These are phyloP conservation scores for Penicillium aurantiogriseum DNA, from an alignment of 2,329 filamentous ascomycete species.

Conservation along the genomic window DNA sequence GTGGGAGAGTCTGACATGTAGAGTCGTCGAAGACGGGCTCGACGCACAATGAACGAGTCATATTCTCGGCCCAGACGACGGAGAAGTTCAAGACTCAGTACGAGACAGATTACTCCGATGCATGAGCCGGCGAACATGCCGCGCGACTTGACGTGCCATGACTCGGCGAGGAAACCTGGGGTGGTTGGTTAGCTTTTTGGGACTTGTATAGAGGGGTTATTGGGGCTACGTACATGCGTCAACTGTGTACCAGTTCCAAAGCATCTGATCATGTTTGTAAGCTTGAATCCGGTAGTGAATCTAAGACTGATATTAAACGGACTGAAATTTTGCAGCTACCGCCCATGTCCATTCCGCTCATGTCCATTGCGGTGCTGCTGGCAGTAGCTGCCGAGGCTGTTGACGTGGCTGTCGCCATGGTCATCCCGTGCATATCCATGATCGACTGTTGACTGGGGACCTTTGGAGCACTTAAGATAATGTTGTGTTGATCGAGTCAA, in stretches of 20 bases:
- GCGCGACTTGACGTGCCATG: constrained; percentile 68
- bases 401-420: neutral
- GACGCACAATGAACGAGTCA: constrained; percentile 64
- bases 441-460: neutral
- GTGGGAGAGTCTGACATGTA: neutral
- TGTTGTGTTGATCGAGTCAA: neutral
- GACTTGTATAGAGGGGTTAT: neutral
- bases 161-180: constrained; percentile 62
- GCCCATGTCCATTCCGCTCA: neutral
- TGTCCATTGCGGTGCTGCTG: neutral
- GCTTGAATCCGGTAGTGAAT: neutral
- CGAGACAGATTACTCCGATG: constrained; percentile 73
- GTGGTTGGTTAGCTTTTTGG: neutral
- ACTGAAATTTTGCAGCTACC: constrained; percentile 6
- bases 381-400: neutral
- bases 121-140: constrained; percentile 78
- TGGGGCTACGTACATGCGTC: constrained; percentile 18
- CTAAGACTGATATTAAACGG: neutral
- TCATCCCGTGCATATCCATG: constrained; percentile 5
- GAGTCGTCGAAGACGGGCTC: constrained; percentile 40
- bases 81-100: constrained; percentile 68
- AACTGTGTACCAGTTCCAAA: constrained; percentile 27
- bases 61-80: constrained; percentile 71
- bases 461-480: no score
- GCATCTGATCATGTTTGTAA: constrained; percentile 15